These are phyloP conservation scores for Suhomyces panamericanus DNA, from an alignment of 1,139 yeast genomes.

Conservation along the genomic window DNA sequence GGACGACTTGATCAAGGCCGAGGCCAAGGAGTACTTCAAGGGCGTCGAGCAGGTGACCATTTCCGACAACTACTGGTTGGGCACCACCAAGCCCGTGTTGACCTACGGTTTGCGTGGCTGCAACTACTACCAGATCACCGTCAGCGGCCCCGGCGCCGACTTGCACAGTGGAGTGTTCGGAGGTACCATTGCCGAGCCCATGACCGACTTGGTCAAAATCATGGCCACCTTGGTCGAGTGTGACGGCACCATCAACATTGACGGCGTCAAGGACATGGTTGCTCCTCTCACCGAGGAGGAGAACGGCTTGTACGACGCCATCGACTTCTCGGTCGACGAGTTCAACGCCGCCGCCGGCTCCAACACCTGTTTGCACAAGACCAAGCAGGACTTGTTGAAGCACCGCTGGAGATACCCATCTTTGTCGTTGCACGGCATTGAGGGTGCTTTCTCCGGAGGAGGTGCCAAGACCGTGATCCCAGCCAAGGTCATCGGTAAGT, in stretches of 20 bases:
- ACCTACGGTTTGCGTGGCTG: slow-evolving; percentile 98
- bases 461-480: slow-evolving; percentile 99
- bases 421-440: slow-evolving; percentile 91
- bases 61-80: slow-evolving; percentile 97
- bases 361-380: slow-evolving; percentile 71
- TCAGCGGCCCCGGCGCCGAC: slow-evolving; percentile 95
- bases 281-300: slow-evolving; percentile 88
- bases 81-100: slow-evolving; percentile 92
- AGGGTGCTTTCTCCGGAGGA: slow-evolving; percentile 91
- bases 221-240: slow-evolving; percentile 75
- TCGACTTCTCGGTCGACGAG: slow-evolving; percentile 83
- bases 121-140: slow-evolving; percentile 79
- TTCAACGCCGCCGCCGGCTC: slow-evolving; percentile 89
- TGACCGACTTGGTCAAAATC: slow-evolving; percentile 85
- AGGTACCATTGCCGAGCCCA: slow-evolving; percentile 95
- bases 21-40: slow-evolving; percentile 77
- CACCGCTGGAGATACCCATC: slow-evolving; percentile 99
- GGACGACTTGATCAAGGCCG: slow-evolving; percentile 75
- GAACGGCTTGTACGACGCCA: slow-evolving; percentile 72
- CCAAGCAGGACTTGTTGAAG: slow-evolving; percentile 83
- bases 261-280: slow-evolving; percentile 91
- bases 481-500: slow-evolving; percentile 89
- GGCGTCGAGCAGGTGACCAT: slow-evolving; percentile 93
- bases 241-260: slow-evolving; percentile 78
- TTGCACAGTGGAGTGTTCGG: slow-evolving; percentile 97